phyloP scores from a whole-genome alignment of 148 eudicot species.

The Nepenthes mirabilis region DNA sequence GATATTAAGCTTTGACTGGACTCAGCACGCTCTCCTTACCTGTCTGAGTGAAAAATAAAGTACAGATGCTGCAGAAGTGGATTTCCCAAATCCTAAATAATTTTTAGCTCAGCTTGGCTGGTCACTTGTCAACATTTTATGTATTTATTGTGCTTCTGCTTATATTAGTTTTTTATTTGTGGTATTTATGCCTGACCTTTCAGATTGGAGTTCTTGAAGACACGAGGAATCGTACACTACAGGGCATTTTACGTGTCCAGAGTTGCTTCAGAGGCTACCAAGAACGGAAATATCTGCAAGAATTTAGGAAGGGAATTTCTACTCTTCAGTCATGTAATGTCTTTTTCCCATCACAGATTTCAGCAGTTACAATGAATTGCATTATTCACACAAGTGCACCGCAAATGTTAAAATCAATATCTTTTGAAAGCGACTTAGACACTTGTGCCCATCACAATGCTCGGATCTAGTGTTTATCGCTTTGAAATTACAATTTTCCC shows the following conservation, averaged over 20 bases:
- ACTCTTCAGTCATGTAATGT: slow-evolving; percentile 76
- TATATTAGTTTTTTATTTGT: background rate
- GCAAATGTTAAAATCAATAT: background rate
- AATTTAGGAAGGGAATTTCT: slow-evolving; percentile 44
- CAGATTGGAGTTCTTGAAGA: slow-evolving; percentile 95
- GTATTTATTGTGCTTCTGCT: background rate
- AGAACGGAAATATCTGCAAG: slow-evolving; percentile 55
- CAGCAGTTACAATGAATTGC: background rate
- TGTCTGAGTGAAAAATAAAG: too few relatives aligned
- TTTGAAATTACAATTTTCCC: background rate
- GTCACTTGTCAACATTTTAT: too few relatives aligned
- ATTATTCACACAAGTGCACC: background rate
- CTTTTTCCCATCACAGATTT: background rate
- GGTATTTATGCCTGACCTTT: slow-evolving; percentile 1
- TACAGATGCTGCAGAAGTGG: too few relatives aligned
- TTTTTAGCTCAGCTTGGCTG: background rate
- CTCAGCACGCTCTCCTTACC: too few relatives aligned
- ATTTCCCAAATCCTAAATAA: too few relatives aligned
- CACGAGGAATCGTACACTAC: slow-evolving; percentile 87
- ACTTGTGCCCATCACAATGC: background rate
- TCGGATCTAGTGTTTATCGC: background rate
- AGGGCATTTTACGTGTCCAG: slow-evolving; percentile 90
- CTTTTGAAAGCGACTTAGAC: background rate
- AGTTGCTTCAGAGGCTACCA: slow-evolving; percentile 93
- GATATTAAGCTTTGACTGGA: too few relatives aligned